phyloP scores from a whole-genome alignment of 768 basidiomycete genomes.

The Hygrophoropsis aurantiaca region DNA sequence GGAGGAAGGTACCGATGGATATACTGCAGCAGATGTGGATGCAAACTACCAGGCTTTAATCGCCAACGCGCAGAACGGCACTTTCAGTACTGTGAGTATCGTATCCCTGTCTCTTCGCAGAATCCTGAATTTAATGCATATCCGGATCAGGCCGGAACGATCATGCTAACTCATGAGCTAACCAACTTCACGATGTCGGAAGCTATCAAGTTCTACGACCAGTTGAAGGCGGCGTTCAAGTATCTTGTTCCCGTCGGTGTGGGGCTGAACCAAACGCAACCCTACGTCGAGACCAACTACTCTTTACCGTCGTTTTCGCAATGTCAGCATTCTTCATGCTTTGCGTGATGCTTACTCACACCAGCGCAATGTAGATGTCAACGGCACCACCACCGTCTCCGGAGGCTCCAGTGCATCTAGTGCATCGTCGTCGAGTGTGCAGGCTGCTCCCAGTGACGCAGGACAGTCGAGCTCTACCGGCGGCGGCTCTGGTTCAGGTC shows the following conservation, averaged over 20 bases:
- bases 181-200: conserved; percentile 61
- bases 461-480: no score
- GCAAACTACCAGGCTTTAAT: no score
- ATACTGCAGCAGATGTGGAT: no score
- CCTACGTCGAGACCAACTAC: conserved; percentile 50
- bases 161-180: conserved; percentile 58
- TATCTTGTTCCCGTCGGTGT: no score
- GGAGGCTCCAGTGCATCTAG: background rate
- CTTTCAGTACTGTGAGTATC: no score
- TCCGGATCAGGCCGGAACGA: conserved; percentile 41
- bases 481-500: no score
- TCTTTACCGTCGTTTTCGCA: conserved; percentile 44
- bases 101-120: background rate
- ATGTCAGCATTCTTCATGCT: no score
- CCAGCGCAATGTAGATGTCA: conserved; percentile 13
- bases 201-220: no score
- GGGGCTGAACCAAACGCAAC: no score
- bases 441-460: background rate
- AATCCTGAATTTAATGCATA: background rate
- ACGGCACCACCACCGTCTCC: conserved; percentile 22
- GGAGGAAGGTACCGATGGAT: no score
- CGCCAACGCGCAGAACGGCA: no score
- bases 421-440: conserved; percentile 4
- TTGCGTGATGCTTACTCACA: background rate
- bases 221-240: no score